Conservation (phyloP, 2,329 filamentous ascomycete genomes). For the Colletotrichum liaoningense region DNA sequence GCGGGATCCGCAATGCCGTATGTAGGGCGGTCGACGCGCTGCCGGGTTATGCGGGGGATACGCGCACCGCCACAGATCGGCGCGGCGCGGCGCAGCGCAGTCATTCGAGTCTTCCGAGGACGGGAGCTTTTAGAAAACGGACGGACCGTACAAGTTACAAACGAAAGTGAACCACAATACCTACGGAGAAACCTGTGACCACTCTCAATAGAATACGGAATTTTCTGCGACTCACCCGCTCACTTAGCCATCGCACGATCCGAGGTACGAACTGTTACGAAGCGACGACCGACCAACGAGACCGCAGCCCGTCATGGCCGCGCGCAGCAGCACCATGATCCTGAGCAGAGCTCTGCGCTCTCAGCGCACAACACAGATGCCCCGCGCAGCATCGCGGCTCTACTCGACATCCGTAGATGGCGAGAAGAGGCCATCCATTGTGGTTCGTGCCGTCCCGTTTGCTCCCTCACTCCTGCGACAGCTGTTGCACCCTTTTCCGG, state of each 20-base stretch:
- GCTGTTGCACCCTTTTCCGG: not conserved
- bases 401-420: constrained; percentile 24
- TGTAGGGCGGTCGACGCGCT: constrained; percentile 8
- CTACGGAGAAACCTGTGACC: not conserved
- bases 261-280: not conserved
- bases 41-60: constrained; percentile 19
- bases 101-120: not conserved
- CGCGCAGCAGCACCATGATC: constrained; percentile 13
- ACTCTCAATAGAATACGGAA: not conserved
- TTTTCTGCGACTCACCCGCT: no score
- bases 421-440: constrained; percentile 30
- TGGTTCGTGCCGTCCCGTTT: constrained; percentile 5
- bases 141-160: not conserved
- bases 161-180: not conserved
- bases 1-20: constrained; percentile 1
- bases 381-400: not conserved
- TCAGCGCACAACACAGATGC: constrained; percentile 11
- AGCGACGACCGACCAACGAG: not conserved
- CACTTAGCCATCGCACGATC: no score
- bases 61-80: constrained; percentile 34
- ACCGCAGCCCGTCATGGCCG: constrained; percentile 12
- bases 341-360: constrained; percentile 22
- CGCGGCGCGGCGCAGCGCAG: constrained; percentile 1
- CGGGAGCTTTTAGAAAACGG: not conserved
- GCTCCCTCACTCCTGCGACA: not conserved